Percentiles rank a stretch among this genome's conserved stretches.
Conservation (phyloP, 495 filamentous ascomycete genomes). For the Penicillium lagena region DNA sequence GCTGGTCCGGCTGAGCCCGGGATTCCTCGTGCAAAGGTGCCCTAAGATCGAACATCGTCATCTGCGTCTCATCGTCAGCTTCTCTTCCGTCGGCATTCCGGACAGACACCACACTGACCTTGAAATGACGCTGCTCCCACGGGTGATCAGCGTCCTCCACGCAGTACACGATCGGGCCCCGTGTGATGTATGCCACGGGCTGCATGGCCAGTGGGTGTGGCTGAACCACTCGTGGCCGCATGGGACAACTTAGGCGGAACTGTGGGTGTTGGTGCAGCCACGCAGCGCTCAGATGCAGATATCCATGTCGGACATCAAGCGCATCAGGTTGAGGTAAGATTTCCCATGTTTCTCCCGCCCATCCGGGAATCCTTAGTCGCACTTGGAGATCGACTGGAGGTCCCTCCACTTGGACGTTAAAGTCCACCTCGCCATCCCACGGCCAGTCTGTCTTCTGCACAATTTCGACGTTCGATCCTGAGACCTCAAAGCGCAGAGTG, state of each 20-base stretch:
- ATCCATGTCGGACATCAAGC: slow-evolving; percentile 34
- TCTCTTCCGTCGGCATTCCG: too few relatives aligned
- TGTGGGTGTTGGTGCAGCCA: slow-evolving; percentile 23
- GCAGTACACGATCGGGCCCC: slow-evolving; percentile 53
- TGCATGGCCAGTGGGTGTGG: slow-evolving; percentile 49
- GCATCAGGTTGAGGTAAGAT: slow-evolving; percentile 15
- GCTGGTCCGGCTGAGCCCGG: slow-evolving; percentile 12
- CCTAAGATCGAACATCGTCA: slow-evolving; percentile 13
- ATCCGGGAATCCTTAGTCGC: slow-evolving; percentile 43
- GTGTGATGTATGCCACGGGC: slow-evolving; percentile 40
- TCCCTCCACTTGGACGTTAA: slow-evolving; percentile 22
- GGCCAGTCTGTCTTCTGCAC: slow-evolving; percentile 49
- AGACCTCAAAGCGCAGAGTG: slow-evolving; percentile 31
- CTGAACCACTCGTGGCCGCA: slow-evolving; percentile 39
- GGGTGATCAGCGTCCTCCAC: slow-evolving; percentile 51
- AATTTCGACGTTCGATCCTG: slow-evolving; percentile 27
- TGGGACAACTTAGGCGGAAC: slow-evolving; percentile 32
- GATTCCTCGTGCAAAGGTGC: slow-evolving; percentile 11
- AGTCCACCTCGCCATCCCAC: slow-evolving; percentile 45
- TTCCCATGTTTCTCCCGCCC: slow-evolving; percentile 36
- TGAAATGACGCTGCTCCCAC: slow-evolving; percentile 54
- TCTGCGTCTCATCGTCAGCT: slow-evolving; percentile 1
- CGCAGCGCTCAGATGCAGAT: slow-evolving; percentile 33
- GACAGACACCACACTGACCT: slow-evolving; percentile 14
- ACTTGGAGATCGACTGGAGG: slow-evolving; percentile 21